Evolutionary conservation across 179 eudicot species (phyloP), one percentile per base, ranked within the genome.

Genomic region (Corrigiola litoralis): DNA sequence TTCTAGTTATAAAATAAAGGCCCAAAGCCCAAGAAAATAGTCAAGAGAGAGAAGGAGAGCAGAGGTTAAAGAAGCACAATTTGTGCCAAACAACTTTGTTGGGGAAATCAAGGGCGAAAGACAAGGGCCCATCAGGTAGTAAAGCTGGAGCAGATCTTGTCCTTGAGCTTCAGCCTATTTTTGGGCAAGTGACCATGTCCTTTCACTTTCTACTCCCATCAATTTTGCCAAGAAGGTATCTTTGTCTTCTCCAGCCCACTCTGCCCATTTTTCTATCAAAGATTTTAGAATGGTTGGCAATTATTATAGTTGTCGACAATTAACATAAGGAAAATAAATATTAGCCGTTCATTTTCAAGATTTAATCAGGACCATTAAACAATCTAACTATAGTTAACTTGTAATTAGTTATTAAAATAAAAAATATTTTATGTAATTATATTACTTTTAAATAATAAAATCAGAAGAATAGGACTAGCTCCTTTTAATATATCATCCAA

Each of bases 71-170:
- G 44, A 31, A 13, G 20, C 41, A 27, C 17, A 25, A 25, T n/a
- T 4, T 17, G 40, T n/a, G 28, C 49, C 33, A 9, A 37, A 58
- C 63, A 58, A 58, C 20, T 23, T 25, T 40, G 11, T 20, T 21
- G 27, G 56, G 21, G 71, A 36, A 45, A 32, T 67, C n/a, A 57
- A 45, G 32, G 27, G 20, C 29, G 51, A 29, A 40, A 46, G 34
- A 67, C 34, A 64, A 13, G 68, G 48, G 68, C 34, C 68, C 59
- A 51, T 50, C 16, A 59, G 59, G 25, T 7, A 9, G 16, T 9
- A 51, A 4, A 21, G 32, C 46, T 20, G 42, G 28, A 33, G 23
- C 40, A 29, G 51, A 44, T 28, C 20, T 3, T 63, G 45, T 46
- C 27, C 6, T 54, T 16, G 20, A 54, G 23, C 14, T 12, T 63